phyloP scores from a whole-genome alignment of 192 early-diverging fungal species.

The Dissophora globulifera region DNA sequence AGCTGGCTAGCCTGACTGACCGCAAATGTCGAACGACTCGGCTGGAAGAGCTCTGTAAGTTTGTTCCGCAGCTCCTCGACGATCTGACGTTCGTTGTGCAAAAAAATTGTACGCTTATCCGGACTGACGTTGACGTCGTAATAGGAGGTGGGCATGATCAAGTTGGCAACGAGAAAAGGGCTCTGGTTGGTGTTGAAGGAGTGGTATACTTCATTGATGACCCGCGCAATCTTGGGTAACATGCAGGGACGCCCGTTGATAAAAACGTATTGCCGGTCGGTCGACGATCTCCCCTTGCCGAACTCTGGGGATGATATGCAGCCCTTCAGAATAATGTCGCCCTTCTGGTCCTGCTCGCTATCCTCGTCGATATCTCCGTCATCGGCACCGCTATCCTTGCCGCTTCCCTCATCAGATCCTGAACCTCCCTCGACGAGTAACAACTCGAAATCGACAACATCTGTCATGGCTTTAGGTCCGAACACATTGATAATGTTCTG shows the following conservation, averaged over 20 bases:
- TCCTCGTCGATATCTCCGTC: constrained; percentile 12
- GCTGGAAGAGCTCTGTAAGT: constrained; percentile 64
- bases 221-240: constrained; percentile 79
- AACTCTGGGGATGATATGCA: constrained; percentile 72
- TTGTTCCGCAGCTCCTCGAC: constrained; percentile 61
- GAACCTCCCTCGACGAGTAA: constrained; percentile 34
- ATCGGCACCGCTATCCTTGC: neutral
- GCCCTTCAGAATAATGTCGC: constrained; percentile 51
- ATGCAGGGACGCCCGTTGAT: constrained; percentile 92
- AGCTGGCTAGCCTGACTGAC: constrained; percentile 40
- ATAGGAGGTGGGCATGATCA: constrained; percentile 65
- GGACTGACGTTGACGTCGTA: constrained; percentile 96
- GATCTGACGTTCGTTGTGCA: constrained; percentile 79
- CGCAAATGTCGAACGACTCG: constrained; percentile 63
- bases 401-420: constrained; percentile 9
- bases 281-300: constrained; percentile 73
- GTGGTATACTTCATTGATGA: constrained; percentile 87
- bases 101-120: constrained; percentile 90
- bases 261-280: constrained; percentile 89
- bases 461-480: constrained; percentile 65
- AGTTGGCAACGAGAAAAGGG: constrained; percentile 79
- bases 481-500: constrained; percentile 85
- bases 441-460: constrained; percentile 63
- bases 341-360: constrained; percentile 9
- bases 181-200: constrained; percentile 75